phyloP scores from a whole-genome alignment of 2,329 filamentous ascomycete species.

The Aspergillus uvarum region DNA sequence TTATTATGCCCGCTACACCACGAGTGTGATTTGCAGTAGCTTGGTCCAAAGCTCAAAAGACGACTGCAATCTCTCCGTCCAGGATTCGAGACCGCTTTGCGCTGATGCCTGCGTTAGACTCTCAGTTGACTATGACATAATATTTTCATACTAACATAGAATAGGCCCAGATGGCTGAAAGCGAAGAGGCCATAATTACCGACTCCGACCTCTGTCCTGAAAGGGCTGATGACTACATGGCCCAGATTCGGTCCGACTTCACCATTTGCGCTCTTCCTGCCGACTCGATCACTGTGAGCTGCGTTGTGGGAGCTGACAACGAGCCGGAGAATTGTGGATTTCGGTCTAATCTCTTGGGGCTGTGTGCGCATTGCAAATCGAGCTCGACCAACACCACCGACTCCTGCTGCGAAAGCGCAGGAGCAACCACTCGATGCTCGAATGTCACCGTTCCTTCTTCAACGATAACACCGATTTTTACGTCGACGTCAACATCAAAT shows the following conservation, averaged over 20 bases:
- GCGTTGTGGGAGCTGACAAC: slow-evolving; percentile 74
- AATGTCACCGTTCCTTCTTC: slow-evolving; percentile 72
- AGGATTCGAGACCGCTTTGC: slow-evolving; percentile 72
- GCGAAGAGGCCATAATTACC: slow-evolving; percentile 79
- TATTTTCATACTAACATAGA: slow-evolving; percentile 14
- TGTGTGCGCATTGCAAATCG: slow-evolving; percentile 82
- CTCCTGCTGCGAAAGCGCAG: slow-evolving; percentile 84
- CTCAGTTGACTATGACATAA: background rate
- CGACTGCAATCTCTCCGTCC: slow-evolving; percentile 65
- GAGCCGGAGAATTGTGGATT: slow-evolving; percentile 88
- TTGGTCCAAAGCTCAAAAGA: slow-evolving; percentile 85
- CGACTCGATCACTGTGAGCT: slow-evolving; percentile 71
- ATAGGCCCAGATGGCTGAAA: slow-evolving; percentile 78
- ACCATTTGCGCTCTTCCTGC: slow-evolving; percentile 81
- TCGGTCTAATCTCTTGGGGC: slow-evolving; percentile 65
- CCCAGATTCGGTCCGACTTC: slow-evolving; percentile 87
- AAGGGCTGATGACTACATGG: slow-evolving; percentile 63
- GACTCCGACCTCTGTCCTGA: slow-evolving; percentile 71
- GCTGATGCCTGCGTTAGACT: slow-evolving; percentile 78
- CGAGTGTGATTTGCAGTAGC: slow-evolving; percentile 86
- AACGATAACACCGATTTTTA: slow-evolving; percentile 62
- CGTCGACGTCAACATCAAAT: slow-evolving; percentile 67
- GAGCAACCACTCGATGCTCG: slow-evolving; percentile 70
- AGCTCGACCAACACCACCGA: slow-evolving; percentile 90
- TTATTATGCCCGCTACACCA: slow-evolving; percentile 91